Evolutionary conservation across 306 rosid species (phyloP), one percentile per base, ranked within the genome.

Genomic region (Fragaria ananassa): DNA sequence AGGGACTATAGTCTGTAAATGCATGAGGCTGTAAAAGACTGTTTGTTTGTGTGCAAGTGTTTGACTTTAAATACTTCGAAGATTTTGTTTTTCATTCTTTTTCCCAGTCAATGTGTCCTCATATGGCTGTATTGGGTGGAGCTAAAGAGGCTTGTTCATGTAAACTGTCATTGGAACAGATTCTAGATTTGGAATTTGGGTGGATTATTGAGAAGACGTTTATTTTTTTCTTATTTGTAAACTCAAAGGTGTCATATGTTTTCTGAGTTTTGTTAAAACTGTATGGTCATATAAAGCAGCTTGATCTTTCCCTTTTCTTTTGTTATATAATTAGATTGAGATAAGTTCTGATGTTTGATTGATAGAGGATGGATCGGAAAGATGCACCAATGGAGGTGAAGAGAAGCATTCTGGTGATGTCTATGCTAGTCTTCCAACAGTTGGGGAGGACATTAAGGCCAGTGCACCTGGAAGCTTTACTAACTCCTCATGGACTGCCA

Each of bases 301-400:
- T 19, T 75, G 6, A 45, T 62, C 19, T 35, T 72, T 13, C 70
- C 17, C 57, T 70, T 63, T 71, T 8, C 23, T 35, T 57, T 78
- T 35, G 35, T 44, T 72, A 65, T 37, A 68, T 66, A 58, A 42
- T 15, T 74, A 34, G 53, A 83, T 81, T 73, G 76, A 73, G 67
- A 69, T 84, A 66, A 70, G 69, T 78, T 71, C 58, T 81, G 37
- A 80, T 79, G 72, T 87, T 72, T 87, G 60, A 83, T 83, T 83
- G 83, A 76, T 88, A 90, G 97, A 89, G 78, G 86, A 69, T n/a
- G 89, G 85, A 77, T 81, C 66, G 79, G 44, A 69, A 21, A 84
- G 84, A 69, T 85, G 76, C 67, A 74, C 79, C 74, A 57, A 68
- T 58, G 86, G 80, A 78, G 85, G 81, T 74, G 81, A 77, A 57